A percentile compares a stretch with the other conserved stretches of the same genome.
phyloP scores from a whole-genome alignment of 345 rosid species.

The Salix brachista region DNA sequence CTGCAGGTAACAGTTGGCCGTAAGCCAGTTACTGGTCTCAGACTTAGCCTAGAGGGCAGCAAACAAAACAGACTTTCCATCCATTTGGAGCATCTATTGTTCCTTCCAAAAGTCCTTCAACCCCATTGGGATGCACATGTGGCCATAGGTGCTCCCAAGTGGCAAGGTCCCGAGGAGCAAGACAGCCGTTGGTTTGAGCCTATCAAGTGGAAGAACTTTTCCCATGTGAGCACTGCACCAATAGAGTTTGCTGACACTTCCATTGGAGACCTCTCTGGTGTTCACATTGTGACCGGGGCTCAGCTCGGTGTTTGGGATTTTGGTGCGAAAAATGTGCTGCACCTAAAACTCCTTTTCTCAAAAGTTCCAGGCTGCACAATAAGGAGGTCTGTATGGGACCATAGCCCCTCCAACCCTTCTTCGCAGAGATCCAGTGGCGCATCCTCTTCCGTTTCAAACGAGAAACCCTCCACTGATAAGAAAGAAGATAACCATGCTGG shows the following conservation, averaged over 20 bases:
- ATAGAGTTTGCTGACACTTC: conserved; percentile 76
- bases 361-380: conserved; percentile 93
- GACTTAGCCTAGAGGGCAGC: conserved; percentile 80
- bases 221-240: conserved; percentile 97
- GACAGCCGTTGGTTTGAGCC: conserved; percentile 99
- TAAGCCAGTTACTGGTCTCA: conserved; percentile 89
- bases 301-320: conserved; percentile 96
- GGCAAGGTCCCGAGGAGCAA: conserved; percentile 99
- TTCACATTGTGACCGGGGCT: conserved; percentile 90
- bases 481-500: conserved; percentile 60
- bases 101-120: conserved; percentile 89
- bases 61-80: conserved; percentile 84
- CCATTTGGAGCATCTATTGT: conserved; percentile 89
- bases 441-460: conserved; percentile 53
- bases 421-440: conserved; percentile 41
- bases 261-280: conserved; percentile 93
- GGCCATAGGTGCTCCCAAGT: conserved; percentile 94
- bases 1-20: conserved; percentile 94
- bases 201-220: conserved; percentile 97
- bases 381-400: conserved; percentile 97
- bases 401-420: conserved; percentile 51
- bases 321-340: conserved; percentile 81
- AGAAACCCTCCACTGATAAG: conserved; percentile 43
- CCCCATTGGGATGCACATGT: conserved; percentile 96
- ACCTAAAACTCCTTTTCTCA: conserved; percentile 89